A percentile compares a stretch with the other conserved stretches of the same genome.
phyloP scores from a whole-genome alignment of 139 green algal species.

The Chlorella sp. region DNA sequence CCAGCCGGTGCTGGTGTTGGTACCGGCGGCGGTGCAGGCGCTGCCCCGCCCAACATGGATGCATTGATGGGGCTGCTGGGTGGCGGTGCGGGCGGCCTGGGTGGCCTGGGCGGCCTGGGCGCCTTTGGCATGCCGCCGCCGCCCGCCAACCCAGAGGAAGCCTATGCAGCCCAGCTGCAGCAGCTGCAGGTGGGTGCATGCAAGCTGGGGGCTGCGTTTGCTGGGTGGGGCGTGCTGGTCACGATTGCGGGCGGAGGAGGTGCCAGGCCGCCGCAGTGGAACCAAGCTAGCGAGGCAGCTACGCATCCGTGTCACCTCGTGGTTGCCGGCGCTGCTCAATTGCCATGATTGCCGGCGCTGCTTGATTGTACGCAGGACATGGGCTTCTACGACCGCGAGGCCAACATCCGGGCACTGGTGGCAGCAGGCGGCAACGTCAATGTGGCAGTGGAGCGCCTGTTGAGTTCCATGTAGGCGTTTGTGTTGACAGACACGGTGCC shows the following conservation, averaged over 20 bases:
- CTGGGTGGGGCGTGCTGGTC: background rate
- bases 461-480: constrained; percentile 56
- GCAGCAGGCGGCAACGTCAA: constrained; percentile 90
- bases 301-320: too few relatives aligned
- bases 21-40: background rate
- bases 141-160: constrained; percentile 74
- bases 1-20: background rate
- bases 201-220: too few relatives aligned
- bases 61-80: constrained; percentile 31
- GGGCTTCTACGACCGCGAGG: constrained; percentile 89
- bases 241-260: too few relatives aligned
- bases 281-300: too few relatives aligned
- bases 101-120: constrained; percentile 53
- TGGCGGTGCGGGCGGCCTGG: background rate
- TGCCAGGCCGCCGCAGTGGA: too few relatives aligned
- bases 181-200: constrained; percentile 81
- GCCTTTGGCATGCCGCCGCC: constrained; percentile 46
- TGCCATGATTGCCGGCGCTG: background rate
- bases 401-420: constrained; percentile 74
- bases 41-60: constrained; percentile 32
- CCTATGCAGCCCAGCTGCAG: constrained; percentile 88
- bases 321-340: too few relatives aligned
- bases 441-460: constrained; percentile 88
- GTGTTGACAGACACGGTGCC: background rate
- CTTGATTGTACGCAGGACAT: constrained; percentile 80